These are phyloP conservation scores for Cantharellus cinnabarinus DNA, from an alignment of 768 basidiomycete genomes.

Conservation along the genomic window DNA sequence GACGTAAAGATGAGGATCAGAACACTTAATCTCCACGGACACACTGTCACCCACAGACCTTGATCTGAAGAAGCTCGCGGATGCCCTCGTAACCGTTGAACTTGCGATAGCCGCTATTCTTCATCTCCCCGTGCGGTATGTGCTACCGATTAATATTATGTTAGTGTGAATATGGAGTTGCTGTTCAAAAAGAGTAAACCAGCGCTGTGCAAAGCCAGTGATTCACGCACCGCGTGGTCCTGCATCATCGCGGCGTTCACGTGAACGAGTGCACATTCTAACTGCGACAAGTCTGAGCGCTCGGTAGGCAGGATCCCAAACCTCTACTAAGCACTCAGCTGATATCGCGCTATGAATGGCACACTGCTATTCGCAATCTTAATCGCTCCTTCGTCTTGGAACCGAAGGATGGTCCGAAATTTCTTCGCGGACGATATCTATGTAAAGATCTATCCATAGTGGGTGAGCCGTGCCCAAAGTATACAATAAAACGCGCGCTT, in stretches of 20 bases:
- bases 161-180: neutral
- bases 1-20: neutral
- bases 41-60: neutral
- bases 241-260: neutral
- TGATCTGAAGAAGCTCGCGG: neutral
- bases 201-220: neutral
- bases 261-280: neutral
- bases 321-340: no score
- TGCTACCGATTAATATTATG: neutral
- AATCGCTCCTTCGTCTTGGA: constrained; percentile 77
- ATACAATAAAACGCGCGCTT: constrained; percentile 2
- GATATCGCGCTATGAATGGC: no score
- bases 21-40: neutral
- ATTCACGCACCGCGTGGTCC: neutral
- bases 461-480: neutral
- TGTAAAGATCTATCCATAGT: neutral
- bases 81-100: constrained; percentile 1
- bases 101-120: neutral
- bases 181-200: neutral
- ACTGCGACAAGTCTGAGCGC: neutral
- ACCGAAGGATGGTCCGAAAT: constrained; percentile 78
- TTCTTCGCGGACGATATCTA: constrained; percentile 18
- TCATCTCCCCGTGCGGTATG: neutral
- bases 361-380: constrained; percentile 63
- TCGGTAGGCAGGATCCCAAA: constrained; percentile 42